phyloP scores from a whole-genome alignment of 495 filamentous ascomycete genomes.

The Margaritispora aquatica region DNA sequence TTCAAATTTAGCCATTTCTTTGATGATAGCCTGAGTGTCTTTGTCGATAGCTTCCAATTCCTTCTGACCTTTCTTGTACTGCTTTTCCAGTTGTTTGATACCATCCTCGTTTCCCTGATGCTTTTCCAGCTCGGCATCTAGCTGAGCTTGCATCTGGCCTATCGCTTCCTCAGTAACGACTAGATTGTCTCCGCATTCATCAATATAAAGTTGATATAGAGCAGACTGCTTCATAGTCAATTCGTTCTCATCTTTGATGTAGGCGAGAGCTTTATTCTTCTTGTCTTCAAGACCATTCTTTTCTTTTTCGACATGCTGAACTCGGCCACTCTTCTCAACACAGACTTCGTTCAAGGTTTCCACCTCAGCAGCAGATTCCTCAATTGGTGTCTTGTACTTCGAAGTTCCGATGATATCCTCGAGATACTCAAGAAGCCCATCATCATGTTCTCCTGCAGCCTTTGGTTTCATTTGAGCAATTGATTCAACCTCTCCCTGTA shows the following conservation, averaged over 20 bases:
- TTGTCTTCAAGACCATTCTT: slow-evolving; percentile 87
- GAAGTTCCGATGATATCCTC: slow-evolving; percentile 99
- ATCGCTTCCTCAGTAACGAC: slow-evolving; percentile 87
- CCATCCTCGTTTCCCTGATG: slow-evolving; percentile 85
- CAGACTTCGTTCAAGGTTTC: slow-evolving; percentile 93
- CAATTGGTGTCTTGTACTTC: slow-evolving; percentile 94
- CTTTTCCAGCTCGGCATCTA: slow-evolving; percentile 85
- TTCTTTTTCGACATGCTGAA: slow-evolving; percentile 98
- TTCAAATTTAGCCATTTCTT: slow-evolving; percentile 87
- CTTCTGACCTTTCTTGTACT: slow-evolving; percentile 72
- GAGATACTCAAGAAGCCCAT: slow-evolving; percentile 91
- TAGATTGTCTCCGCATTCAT: slow-evolving; percentile 81
- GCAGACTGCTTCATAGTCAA: slow-evolving; percentile 80
- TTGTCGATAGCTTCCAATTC: slow-evolving; percentile 82
- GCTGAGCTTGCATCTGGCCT: slow-evolving; percentile 77
- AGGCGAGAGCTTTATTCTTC: slow-evolving; percentile 89
- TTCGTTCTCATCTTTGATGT: slow-evolving; percentile 89
- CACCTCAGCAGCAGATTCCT: slow-evolving; percentile 82
- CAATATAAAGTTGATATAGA: slow-evolving; percentile 84
- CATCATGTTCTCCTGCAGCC: slow-evolving; percentile 88
- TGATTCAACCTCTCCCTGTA: slow-evolving; percentile 96
- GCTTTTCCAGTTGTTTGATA: slow-evolving; percentile 83
- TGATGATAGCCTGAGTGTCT: slow-evolving; percentile 67
- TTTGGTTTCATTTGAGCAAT: slow-evolving; percentile 99
- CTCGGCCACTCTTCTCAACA: slow-evolving; percentile 84